These are phyloP conservation scores for Serendipita vermifera DNA, from an alignment of 768 basidiomycete genomes.

Conservation along the genomic window DNA sequence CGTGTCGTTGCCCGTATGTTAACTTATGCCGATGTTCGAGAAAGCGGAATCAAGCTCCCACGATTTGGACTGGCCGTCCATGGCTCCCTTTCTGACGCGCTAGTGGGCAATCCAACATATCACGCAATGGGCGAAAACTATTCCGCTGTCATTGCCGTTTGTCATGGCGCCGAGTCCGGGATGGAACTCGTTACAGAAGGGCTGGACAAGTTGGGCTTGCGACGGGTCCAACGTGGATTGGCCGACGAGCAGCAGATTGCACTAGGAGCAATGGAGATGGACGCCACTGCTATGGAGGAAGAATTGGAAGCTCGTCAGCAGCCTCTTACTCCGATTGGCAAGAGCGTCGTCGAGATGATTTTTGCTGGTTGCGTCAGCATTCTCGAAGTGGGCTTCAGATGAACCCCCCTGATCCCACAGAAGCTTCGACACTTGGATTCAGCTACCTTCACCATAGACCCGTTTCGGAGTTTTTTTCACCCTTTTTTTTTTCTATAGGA, in stretches of 20 bases:
- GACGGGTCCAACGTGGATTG: background rate
- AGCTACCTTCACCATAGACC: too few species aligned
- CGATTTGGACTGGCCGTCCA: conserved; percentile 55
- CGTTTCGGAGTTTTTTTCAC: background rate
- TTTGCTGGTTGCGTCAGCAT: conserved; percentile 44
- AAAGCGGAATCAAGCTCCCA: conserved; percentile 61
- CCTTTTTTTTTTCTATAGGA: background rate
- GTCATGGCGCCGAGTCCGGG: conserved; percentile 25
- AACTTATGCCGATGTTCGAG: conserved; percentile 54
- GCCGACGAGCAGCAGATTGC: conserved; percentile 5
- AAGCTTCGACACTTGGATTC: background rate
- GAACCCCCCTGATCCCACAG: background rate
- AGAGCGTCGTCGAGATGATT: conserved; percentile 40
- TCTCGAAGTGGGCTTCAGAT: conserved; percentile 7
- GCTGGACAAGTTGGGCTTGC: conserved; percentile 56
- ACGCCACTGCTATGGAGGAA: conserved; percentile 25
- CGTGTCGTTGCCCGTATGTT: conserved; percentile 64
- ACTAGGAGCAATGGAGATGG: conserved; percentile 25
- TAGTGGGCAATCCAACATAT: conserved; percentile 19
- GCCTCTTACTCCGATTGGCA: conserved; percentile 33
- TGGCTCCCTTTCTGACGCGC: conserved; percentile 39
- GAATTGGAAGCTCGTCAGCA: conserved; percentile 27
- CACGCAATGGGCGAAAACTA: conserved; percentile 15
- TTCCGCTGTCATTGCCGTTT: conserved; percentile 27
- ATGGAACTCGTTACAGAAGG: conserved; percentile 75